Evolutionary conservation across 1,139 yeast species (phyloP).

Genomic region (Debaryomycetaceae sp.): DNA sequence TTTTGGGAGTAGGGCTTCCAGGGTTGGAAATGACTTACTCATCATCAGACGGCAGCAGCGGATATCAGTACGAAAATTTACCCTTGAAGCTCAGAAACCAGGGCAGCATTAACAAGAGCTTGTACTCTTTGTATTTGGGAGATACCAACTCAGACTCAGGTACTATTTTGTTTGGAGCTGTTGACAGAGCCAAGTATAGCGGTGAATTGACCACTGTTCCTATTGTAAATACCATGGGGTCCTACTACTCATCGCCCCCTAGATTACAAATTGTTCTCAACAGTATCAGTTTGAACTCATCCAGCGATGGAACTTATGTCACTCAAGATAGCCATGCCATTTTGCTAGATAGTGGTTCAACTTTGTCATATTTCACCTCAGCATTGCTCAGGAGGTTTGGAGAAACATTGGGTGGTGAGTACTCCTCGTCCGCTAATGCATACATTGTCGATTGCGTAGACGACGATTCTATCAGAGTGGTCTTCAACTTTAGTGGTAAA

Average conservation of each 20-base stretch:
- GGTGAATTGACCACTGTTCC: constrained; percentile 33
- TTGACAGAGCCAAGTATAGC: constrained; percentile 44
- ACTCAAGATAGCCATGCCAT: constrained; percentile 22
- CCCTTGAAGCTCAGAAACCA: constrained; percentile 23
- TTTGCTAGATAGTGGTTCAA: constrained; percentile 41
- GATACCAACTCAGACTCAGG: constrained; percentile 24
- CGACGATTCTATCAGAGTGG: constrained; percentile 16
- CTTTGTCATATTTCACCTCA: constrained; percentile 34
- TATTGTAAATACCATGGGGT: constrained; percentile 19
- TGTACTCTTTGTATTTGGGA: constrained; percentile 48
- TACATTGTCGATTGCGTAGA: constrained; percentile 19
- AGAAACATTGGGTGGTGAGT: constrained; percentile 13
- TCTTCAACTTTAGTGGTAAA: constrained; percentile 37
- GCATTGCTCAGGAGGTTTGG: constrained; percentile 25
- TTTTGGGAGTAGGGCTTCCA: constrained; percentile 54
- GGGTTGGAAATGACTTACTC: constrained; percentile 43
- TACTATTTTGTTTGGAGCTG: constrained; percentile 46
- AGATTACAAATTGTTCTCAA: constrained; percentile 25
- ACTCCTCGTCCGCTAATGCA: constrained; percentile 3
- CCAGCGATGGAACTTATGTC: constrained; percentile 9
- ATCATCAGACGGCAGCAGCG: constrained; percentile 5
- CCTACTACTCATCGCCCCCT: constrained; percentile 17
- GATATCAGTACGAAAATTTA: constrained; percentile 23
- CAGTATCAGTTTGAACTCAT: constrained; percentile 13
- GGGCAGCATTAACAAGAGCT: constrained; percentile 48